phyloP scores from a whole-genome alignment of 331 rosid genomes.

The Malus hybrid region DNA sequence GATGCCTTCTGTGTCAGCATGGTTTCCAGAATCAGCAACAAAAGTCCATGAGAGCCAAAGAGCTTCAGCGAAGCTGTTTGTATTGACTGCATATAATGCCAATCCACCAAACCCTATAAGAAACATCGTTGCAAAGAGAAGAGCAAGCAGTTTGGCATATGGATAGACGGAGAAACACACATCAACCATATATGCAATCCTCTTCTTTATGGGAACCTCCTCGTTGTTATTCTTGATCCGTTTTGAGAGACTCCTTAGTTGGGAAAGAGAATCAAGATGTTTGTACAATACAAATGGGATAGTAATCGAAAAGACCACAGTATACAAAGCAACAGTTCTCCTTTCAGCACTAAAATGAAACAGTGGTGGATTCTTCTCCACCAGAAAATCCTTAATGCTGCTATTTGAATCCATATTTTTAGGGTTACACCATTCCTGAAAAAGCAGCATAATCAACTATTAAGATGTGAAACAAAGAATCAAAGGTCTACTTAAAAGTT shows the following conservation, averaged over 20 bases:
- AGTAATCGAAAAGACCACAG: slow-evolving; percentile 46
- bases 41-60: slow-evolving; percentile 99
- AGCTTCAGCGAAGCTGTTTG: slow-evolving; percentile 81
- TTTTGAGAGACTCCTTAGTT: slow-evolving; percentile 38
- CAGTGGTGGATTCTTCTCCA: slow-evolving; percentile 12
- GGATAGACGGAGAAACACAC: slow-evolving; percentile 95
- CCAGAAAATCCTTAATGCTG: slow-evolving; percentile 14
- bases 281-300: slow-evolving; percentile 72
- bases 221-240: slow-evolving; percentile 60
- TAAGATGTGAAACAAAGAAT: background rate
- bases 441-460: slow-evolving; percentile 3
- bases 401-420: slow-evolving; percentile 13
- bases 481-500: background rate
- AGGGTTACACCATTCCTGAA: slow-evolving; percentile 48
- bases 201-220: slow-evolving; percentile 85
- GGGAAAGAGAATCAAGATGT: slow-evolving; percentile 71
- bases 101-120: slow-evolving; percentile 91
- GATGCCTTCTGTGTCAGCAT: slow-evolving; percentile 89
- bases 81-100: slow-evolving; percentile 89
- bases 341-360: slow-evolving; percentile 30
- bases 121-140: slow-evolving; percentile 84
- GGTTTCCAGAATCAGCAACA: slow-evolving; percentile 95
- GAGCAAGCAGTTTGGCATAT: slow-evolving; percentile 92
- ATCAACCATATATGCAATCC: slow-evolving; percentile 86
- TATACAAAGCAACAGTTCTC: slow-evolving; percentile 66